Conservation (phyloP, 2,329 filamentous ascomycete genomes). For the Calonectria multiphialidica region DNA sequence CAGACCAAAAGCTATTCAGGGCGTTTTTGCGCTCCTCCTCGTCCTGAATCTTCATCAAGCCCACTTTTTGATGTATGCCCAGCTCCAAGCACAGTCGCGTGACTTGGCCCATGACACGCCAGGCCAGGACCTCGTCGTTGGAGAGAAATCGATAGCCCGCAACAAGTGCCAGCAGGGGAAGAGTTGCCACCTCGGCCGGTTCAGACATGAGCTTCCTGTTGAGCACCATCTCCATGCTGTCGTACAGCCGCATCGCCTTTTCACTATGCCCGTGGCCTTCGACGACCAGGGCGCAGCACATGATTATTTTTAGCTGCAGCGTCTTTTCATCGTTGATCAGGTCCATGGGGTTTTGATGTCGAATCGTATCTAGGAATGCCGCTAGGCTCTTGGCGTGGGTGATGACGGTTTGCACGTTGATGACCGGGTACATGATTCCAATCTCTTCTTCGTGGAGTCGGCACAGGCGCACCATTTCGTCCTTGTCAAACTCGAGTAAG, state of each 20-base stretch:
- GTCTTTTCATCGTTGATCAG: conserved; percentile 66
- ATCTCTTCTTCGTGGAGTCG: conserved; percentile 90
- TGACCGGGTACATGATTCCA: conserved; percentile 90
- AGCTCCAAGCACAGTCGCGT: conserved; percentile 83
- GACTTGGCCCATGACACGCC: conserved; percentile 88
- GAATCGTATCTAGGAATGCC: conserved; percentile 74
- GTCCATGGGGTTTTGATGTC: conserved; percentile 49
- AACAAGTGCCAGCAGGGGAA: conserved; percentile 65
- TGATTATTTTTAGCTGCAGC: conserved; percentile 83
- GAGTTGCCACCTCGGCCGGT: conserved; percentile 57
- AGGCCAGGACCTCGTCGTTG: conserved; percentile 87
- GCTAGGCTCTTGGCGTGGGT: conserved; percentile 78
- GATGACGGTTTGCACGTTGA: conserved; percentile 80
- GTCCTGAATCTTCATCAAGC: conserved; percentile 76
- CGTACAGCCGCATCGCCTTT: conserved; percentile 78
- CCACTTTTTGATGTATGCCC: conserved; percentile 84
- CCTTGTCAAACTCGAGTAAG: conserved; percentile 81
- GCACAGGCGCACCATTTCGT: conserved; percentile 85
- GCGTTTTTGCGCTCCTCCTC: conserved; percentile 77
- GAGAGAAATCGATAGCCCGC: conserved; percentile 83
- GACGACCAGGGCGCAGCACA: conserved; percentile 82
- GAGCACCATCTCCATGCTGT: conserved; percentile 78
- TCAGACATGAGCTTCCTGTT: conserved; percentile 74
- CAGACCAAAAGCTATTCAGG: conserved; percentile 84
- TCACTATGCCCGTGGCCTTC: conserved; percentile 85